phyloP scores from a whole-genome alignment of 2,329 filamentous ascomycete genomes.

The Aspergillus ochraceus region DNA sequence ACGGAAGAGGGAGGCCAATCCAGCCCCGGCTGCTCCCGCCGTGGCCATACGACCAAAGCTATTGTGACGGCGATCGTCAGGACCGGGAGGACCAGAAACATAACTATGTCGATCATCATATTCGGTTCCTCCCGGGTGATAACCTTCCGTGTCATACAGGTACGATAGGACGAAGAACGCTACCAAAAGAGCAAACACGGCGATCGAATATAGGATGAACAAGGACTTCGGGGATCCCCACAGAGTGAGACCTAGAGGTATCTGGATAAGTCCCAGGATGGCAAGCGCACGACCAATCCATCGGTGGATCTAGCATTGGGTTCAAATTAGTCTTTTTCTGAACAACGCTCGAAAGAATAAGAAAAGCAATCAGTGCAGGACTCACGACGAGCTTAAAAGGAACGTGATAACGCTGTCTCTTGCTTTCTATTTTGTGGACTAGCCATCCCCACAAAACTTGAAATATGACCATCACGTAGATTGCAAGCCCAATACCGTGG shows the following conservation, averaged over 20 bases:
- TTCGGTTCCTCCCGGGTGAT: conserved; percentile 50
- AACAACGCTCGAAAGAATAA: background rate
- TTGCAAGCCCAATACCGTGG: conserved; percentile 65
- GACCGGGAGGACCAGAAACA: conserved; percentile 45
- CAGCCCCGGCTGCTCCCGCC: conserved; percentile 59
- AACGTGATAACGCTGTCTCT: conserved; percentile 53
- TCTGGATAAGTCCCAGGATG: conserved; percentile 79
- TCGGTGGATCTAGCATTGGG: conserved; percentile 71
- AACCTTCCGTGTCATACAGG: conserved; percentile 54
- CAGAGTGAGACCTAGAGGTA: conserved; percentile 83
- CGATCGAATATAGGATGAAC: conserved; percentile 84
- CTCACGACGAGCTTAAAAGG: conserved; percentile 60
- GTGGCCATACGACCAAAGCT: conserved; percentile 51
- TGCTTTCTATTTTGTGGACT: conserved; percentile 55
- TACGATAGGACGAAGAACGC: conserved; percentile 80
- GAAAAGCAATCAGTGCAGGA: conserved; percentile 3
- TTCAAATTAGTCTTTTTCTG: conserved; percentile 11
- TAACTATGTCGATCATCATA: conserved; percentile 62
- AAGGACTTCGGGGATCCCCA: conserved; percentile 85
- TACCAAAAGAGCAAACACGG: conserved; percentile 70
- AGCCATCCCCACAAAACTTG: conserved; percentile 61
- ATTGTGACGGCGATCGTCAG: conserved; percentile 46
- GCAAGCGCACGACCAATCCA: conserved; percentile 80
- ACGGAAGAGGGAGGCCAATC: conserved; percentile 54
- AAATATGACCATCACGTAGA: conserved; percentile 61